Percentiles rank a stretch among this genome's conserved stretches.
Conservation (phyloP, 2,329 filamentous ascomycete species). For the Paracoccidioides lutzii region DNA sequence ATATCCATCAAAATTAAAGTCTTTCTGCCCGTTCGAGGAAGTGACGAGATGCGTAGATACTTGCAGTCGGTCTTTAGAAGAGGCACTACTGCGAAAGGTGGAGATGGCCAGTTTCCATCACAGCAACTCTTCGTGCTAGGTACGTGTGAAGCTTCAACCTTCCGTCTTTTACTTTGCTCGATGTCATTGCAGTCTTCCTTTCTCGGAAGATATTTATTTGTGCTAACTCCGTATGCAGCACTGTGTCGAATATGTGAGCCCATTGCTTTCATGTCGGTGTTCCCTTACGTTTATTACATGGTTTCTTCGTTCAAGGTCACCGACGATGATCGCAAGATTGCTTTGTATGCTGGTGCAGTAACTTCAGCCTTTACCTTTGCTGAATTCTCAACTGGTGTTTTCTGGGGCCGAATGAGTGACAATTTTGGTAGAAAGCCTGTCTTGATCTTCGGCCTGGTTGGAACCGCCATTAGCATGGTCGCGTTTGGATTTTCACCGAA, state of each 20-base stretch:
- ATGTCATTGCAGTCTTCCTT: constrained; percentile 4
- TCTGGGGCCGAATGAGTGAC: constrained; percentile 91
- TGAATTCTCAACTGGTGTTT: constrained; percentile 81
- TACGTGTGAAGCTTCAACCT: constrained; percentile 20
- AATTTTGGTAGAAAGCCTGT: constrained; percentile 85
- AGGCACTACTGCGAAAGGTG: constrained; percentile 11
- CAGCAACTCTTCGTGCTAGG: constrained; percentile 46
- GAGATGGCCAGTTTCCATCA: constrained; percentile 40
- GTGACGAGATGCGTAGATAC: background rate
- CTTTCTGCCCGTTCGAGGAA: background rate
- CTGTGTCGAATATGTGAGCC: constrained; percentile 94
- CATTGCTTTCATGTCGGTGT: constrained; percentile 99
- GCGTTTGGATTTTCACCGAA: constrained; percentile 82
- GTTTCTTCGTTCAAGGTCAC: constrained; percentile 81
- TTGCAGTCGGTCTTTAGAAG: background rate
- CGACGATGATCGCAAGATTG: constrained; percentile 63
- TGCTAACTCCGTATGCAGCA: constrained; percentile 38
- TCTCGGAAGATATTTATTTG: background rate
- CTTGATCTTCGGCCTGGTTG: constrained; percentile 73
- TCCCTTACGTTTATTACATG: constrained; percentile 98
- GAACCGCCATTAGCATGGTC: constrained; percentile 84
- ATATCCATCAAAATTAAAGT: background rate
- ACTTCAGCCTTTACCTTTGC: constrained; percentile 93
- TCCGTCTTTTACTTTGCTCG: constrained; percentile 1
- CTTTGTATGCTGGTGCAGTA: constrained; percentile 88